Evolutionary conservation across 805 yeast species (phyloP).

Genomic region (Saturnispora diversa): DNA sequence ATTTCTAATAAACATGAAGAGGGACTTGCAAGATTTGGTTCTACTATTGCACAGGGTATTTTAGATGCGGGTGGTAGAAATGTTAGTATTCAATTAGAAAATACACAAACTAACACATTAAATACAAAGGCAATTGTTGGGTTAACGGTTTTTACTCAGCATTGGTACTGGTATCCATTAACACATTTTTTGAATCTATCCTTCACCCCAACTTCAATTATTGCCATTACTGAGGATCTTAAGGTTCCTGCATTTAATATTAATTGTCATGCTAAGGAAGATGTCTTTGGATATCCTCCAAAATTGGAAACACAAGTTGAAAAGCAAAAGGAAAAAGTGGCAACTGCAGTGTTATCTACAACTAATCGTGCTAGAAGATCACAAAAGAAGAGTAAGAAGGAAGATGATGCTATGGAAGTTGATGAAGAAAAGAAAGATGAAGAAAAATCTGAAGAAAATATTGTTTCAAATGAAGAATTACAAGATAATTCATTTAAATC

Average conservation of each 20-base stretch:
- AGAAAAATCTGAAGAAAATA: constrained; percentile 15
- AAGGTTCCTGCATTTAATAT: constrained; percentile 78
- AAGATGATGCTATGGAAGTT: constrained; percentile 35
- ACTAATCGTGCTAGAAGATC: constrained; percentile 93
- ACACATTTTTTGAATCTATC: constrained; percentile 89
- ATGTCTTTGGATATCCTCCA: constrained; percentile 82
- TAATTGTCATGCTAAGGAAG: constrained; percentile 73
- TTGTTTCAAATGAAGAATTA: constrained; percentile 20
- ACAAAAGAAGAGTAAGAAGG: constrained; percentile 36
- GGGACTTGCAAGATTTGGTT: constrained; percentile 95
- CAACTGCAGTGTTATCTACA: constrained; percentile 90
- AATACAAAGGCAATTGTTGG: constrained; percentile 92
- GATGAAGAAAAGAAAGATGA: constrained; percentile 38
- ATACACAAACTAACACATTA: constrained; percentile 79
- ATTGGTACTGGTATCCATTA: constrained; percentile 98
- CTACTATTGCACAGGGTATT: constrained; percentile 93
- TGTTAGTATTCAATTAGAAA: constrained; percentile 87
- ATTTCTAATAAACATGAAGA: constrained; percentile 87
- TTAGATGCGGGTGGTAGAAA: constrained; percentile 98
- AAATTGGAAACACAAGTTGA: constrained; percentile 70
- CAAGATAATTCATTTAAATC: constrained; percentile 34
- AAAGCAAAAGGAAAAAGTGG: constrained; percentile 79
- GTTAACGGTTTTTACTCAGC: constrained; percentile 78
- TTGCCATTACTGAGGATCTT: constrained; percentile 79
- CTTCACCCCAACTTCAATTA: constrained; percentile 83